Conservation (phyloP, 2,329 filamentous ascomycete genomes). For the Parascedosporium putredinis region DNA sequence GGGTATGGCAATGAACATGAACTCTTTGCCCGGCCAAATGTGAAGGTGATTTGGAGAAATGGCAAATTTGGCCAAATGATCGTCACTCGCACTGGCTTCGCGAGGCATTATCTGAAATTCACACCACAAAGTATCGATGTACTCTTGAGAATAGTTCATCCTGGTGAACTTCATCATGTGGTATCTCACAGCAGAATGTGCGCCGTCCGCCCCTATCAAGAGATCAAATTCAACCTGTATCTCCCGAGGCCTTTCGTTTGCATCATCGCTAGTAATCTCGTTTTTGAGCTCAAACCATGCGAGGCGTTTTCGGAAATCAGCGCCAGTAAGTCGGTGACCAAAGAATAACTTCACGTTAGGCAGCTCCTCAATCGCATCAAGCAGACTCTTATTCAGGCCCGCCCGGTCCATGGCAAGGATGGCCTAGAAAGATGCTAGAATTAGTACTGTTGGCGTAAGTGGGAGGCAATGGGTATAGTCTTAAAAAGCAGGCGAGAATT, state of each 20-base stretch:
- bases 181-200: constrained; percentile 81
- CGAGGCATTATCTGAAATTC: constrained; percentile 71
- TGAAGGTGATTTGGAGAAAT: constrained; percentile 92
- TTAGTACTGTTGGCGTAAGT: constrained; percentile 2
- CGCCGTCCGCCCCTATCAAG: constrained; percentile 89
- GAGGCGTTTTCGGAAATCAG: constrained; percentile 66
- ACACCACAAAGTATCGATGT: constrained; percentile 96
- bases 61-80: constrained; percentile 44
- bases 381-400: constrained; percentile 68
- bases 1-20: constrained; percentile 98
- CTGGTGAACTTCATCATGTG: constrained; percentile 92
- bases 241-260: constrained; percentile 44
- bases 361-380: constrained; percentile 73
- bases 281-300: constrained; percentile 72
- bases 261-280: not conserved
- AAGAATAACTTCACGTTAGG: constrained; percentile 90
- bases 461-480: too few species aligned
- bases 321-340: constrained; percentile 84
- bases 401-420: constrained; percentile 82
- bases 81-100: constrained; percentile 16
- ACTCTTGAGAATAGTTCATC: constrained; percentile 87
- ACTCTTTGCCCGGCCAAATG: constrained; percentile 89
- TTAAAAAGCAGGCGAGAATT: too few species aligned
- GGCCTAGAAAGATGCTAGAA: constrained; percentile 53
- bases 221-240: constrained; percentile 83